These are phyloP conservation scores for Fusarium fujikuroi DNA, from an alignment of 2,329 filamentous ascomycete genomes.

Conservation along the genomic window DNA sequence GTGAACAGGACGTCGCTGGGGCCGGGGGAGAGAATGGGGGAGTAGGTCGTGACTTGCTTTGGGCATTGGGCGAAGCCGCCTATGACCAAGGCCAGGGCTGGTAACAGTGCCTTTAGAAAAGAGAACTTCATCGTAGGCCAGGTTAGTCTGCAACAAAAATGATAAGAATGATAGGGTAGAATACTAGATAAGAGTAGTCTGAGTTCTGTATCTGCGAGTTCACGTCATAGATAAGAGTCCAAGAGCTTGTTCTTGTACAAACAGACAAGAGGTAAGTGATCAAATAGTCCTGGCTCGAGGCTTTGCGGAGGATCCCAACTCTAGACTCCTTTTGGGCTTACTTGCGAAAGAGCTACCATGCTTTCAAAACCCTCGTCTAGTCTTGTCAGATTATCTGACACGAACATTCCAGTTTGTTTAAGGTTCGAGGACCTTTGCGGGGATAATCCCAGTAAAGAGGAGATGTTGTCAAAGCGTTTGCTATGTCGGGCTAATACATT, in stretches of 20 bases:
- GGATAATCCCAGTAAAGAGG: rapidly evolving
- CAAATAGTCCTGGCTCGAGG: rapidly evolving
- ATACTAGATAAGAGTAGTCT: neutral
- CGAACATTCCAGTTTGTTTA: neutral
- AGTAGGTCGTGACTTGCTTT: neutral
- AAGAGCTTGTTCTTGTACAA: neutral
- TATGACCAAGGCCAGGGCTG: neutral
- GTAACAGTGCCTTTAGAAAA: neutral
- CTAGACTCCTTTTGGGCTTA: neutral
- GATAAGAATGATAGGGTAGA: neutral
- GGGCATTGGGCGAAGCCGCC: neutral
- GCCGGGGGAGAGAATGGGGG: neutral
- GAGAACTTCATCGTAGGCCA: neutral
- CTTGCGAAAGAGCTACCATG: neutral
- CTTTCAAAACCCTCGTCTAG: neutral
- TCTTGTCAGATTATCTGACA: neutral
- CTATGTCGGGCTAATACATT: neutral
- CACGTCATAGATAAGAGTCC: neutral
- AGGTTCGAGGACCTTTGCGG: neutral
- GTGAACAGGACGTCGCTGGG: neutral
- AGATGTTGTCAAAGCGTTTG: neutral
- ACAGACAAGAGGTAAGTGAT: neutral
- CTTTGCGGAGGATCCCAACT: neutral
- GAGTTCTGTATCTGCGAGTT: rapidly evolving
- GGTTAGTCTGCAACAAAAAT: neutral